Base-by-base conservation (phyloP, 2,329 filamentous ascomycete genomes). In the Paraconiothyrium brasiliense region DNA sequence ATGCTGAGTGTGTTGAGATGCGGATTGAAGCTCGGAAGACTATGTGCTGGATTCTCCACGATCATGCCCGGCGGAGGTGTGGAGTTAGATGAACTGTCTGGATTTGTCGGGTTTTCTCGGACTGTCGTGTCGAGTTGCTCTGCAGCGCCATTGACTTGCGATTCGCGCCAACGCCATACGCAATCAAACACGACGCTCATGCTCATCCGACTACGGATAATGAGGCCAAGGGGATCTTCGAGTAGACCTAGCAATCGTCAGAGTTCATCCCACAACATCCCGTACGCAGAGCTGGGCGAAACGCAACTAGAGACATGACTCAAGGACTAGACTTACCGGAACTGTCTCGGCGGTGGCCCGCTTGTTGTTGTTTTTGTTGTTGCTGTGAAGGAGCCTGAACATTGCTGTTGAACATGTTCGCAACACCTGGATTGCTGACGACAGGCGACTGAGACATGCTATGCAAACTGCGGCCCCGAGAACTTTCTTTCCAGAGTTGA, bases 91-190 rank as follows among this genome's bases (percentile, higher is more conserved):
- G 81, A 82, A 57, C 90, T 92, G 77, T 95, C 92, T 47, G 92
- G 91, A 75, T 94, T 91, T 60, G 93, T 97, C 47, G 93, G 92
- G 74, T 96, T 93, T 73, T 95, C 92, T 75, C 94, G 93, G 63
- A 93, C 87, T 67, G 92, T 93, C 80, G 77, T 75, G 43, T 84
- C 82, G 47, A 85, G 81, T 59, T 82, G 81, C 58, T 82, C 80
- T 16, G 76, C 76, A 22, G 80, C 79, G 44, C 78, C 80, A 63
- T 80, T 79, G 43, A 83, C 81, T 61, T 80, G 78, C 41, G 85
- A 93, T 74, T 94, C 91, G 68, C 92, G 86, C 92, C 92, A 95
- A 64, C 92, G 86, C 92, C 92, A 94, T 54, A 93, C 91, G 13
- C 90, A 92, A 78, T 95, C 92, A 71, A 92, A 94, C 1, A 95